Evolutionary conservation across 2,329 filamentous ascomycete species (phyloP).

Genomic region (Cryoendolithus antarcticus): DNA sequence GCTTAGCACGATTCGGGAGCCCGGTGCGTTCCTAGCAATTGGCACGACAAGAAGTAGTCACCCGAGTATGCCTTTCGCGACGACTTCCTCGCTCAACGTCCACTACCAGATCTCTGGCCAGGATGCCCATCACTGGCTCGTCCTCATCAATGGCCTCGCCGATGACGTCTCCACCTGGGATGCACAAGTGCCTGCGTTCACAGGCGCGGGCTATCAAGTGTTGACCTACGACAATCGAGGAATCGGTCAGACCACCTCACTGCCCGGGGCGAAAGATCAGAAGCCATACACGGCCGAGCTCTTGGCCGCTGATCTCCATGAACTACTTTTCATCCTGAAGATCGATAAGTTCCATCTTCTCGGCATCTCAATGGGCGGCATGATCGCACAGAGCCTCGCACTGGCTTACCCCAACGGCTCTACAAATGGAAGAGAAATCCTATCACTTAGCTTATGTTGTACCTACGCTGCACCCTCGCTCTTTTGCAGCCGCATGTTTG

Average conservation of each 20-base stretch:
- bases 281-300: constrained; percentile 12
- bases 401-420: constrained; percentile 10
- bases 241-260: constrained; percentile 9
- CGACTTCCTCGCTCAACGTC: constrained; percentile 10
- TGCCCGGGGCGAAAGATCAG: constrained; percentile 1
- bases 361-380: constrained; percentile 16
- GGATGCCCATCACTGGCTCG: constrained; percentile 4
- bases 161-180: constrained; percentile 13
- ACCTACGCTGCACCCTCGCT: constrained; percentile 11
- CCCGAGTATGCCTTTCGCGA: constrained; percentile 5
- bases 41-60: too few species aligned
- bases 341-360: constrained; percentile 11
- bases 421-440: constrained; percentile 4
- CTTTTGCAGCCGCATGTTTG: constrained; percentile 14
- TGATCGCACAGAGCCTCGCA: constrained; percentile 15
- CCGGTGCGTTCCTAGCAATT: too few species aligned
- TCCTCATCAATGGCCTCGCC: constrained; percentile 16
- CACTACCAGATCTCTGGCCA: constrained; percentile 7
- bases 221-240: constrained; percentile 16
- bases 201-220: constrained; percentile 9
- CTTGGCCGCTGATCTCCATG: constrained; percentile 12
- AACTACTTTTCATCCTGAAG: constrained; percentile 7
- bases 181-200: constrained; percentile 9
- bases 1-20: too few species aligned
- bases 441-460: constrained; percentile 11